Conservation (phyloP, 2,329 filamentous ascomycete genomes). For the Pseudogymnoascus sp. region DNA sequence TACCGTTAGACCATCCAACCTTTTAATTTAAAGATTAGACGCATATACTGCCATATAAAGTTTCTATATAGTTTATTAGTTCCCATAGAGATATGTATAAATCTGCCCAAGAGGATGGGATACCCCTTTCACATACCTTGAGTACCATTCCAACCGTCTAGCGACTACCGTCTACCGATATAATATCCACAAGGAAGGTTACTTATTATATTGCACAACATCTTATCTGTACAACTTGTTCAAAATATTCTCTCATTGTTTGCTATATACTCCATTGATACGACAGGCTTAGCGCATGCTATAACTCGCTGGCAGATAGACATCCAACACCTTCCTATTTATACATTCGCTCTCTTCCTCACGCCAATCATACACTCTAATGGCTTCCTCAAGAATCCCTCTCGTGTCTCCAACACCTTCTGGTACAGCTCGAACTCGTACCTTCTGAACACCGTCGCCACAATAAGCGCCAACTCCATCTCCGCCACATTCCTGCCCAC, state of each 20-base stretch:
- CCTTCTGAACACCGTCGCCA: constrained; percentile 54
- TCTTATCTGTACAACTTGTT: not conserved
- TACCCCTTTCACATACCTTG: not conserved
- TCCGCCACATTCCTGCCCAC: constrained; percentile 79
- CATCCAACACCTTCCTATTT: not conserved
- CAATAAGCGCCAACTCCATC: constrained; percentile 79
- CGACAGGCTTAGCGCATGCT: not conserved
- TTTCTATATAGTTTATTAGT: not conserved
- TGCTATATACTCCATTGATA: not conserved
- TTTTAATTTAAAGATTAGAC: not conserved
- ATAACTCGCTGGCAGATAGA: not conserved
- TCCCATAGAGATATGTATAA: too few relatives aligned
- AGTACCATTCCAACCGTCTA: not conserved
- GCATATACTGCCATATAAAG: too few relatives aligned
- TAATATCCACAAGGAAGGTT: not conserved
- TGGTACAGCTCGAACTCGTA: constrained; percentile 55
- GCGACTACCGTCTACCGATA: too few relatives aligned
- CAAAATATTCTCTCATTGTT: not conserved
- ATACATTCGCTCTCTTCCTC: constrained; percentile 20
- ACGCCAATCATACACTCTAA: constrained; percentile 54
- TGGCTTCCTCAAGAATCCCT: constrained; percentile 78
- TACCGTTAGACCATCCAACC: not conserved
- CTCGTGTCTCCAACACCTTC: constrained; percentile 61
- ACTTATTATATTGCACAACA: not conserved
- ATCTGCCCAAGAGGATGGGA: not conserved